Conservation (phyloP, 495 filamentous ascomycete species). For the Durotheca rogersii region DNA sequence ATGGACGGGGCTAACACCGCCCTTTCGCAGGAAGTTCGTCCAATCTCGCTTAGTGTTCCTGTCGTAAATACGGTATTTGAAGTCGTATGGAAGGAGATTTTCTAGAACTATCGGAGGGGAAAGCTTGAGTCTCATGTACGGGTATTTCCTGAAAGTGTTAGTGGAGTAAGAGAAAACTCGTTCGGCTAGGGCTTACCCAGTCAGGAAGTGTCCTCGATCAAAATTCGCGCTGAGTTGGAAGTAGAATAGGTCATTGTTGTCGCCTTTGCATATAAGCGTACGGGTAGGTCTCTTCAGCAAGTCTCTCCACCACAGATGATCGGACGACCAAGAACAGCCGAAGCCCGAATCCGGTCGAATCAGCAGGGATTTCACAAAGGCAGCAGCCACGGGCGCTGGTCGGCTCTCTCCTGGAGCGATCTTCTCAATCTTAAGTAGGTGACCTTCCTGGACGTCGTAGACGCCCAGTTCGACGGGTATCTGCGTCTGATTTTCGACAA, state of each 20-base stretch:
- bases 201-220: slow-evolving; percentile 76
- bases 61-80: slow-evolving; percentile 98
- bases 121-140: slow-evolving; percentile 89
- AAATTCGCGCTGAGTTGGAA: slow-evolving; percentile 89
- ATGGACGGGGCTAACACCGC: slow-evolving; percentile 93
- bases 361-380: slow-evolving; percentile 86
- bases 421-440: slow-evolving; percentile 96
- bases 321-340: slow-evolving; percentile 90
- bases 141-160: slow-evolving; percentile 66
- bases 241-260: slow-evolving; percentile 85
- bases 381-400: slow-evolving; percentile 89
- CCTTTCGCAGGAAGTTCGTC: slow-evolving; percentile 96
- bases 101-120: slow-evolving; percentile 91
- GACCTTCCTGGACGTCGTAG: slow-evolving; percentile 81
- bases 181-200: slow-evolving; percentile 51
- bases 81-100: slow-evolving; percentile 93
- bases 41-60: slow-evolving; percentile 97
- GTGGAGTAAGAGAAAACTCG: slow-evolving; percentile 1
- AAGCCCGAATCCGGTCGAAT: slow-evolving; percentile 94
- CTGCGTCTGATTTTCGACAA: slow-evolving; percentile 97
- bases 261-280: slow-evolving; percentile 82
- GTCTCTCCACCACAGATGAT: slow-evolving; percentile 89
- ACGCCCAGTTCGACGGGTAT: slow-evolving; percentile 95
- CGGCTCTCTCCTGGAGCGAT: slow-evolving; percentile 88
- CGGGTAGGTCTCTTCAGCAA: slow-evolving; percentile 77